These are phyloP conservation scores for Arabis hirsuta DNA, from an alignment of 345 rosid genomes.

Conservation along the genomic window DNA sequence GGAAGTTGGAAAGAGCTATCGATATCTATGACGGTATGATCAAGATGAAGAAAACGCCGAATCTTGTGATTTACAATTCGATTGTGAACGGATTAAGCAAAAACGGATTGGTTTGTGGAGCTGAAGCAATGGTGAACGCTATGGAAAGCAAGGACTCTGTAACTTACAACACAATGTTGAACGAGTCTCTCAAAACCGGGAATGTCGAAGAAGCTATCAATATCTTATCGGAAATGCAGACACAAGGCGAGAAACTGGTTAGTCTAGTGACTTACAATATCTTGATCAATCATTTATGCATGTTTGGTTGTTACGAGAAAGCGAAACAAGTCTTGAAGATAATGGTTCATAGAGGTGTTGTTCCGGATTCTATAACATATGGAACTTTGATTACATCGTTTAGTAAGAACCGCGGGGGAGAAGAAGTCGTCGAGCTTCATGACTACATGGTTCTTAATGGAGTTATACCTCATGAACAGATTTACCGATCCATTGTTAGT, in stretches of 20 bases:
- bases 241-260: conserved; percentile 32
- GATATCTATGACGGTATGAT: conserved; percentile 51
- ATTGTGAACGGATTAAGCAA: conserved; percentile 66
- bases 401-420: conserved; percentile 45
- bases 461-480: conserved; percentile 53
- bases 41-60: conserved; percentile 48
- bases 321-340: conserved; percentile 53
- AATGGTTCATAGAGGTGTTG: conserved; percentile 50
- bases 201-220: conserved; percentile 48
- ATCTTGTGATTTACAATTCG: conserved; percentile 58
- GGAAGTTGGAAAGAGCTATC: conserved; percentile 57
- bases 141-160: conserved; percentile 45
- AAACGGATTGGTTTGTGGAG: conserved; percentile 40
- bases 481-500: conserved; percentile 43
- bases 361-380: conserved; percentile 60
- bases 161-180: conserved; percentile 60
- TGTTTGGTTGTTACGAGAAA: conserved; percentile 54
- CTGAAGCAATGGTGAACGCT: conserved; percentile 23
- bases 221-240: conserved; percentile 47
- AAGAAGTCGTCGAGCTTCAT: conserved; percentile 64
- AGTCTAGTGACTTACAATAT: conserved; percentile 57
- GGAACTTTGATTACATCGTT: conserved; percentile 53
- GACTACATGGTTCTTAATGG: conserved; percentile 65
- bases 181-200: conserved; percentile 50
- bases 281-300: conserved; percentile 60